phyloP scores from a whole-genome alignment of 345 rosid species.

The Populus alba region DNA sequence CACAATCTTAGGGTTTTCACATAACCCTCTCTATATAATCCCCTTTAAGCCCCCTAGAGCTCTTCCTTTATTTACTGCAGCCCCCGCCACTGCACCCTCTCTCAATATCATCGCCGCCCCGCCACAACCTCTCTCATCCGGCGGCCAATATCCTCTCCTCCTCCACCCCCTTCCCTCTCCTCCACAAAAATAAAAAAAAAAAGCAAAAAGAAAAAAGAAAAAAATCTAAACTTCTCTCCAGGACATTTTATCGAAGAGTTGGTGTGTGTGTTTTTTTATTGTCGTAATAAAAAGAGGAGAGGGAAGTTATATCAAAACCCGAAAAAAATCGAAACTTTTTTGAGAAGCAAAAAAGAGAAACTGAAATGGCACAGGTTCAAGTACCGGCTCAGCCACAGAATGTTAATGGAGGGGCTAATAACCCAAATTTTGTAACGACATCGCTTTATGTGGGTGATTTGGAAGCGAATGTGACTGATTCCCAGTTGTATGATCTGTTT shows the following conservation, averaged over 20 bases:
- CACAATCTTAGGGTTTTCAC: conserved; percentile 28
- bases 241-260: conserved; percentile 16
- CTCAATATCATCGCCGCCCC: conserved; percentile 44
- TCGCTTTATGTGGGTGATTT: conserved; percentile 95
- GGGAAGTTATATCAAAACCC: conserved; percentile 44
- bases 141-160: conserved; percentile 59
- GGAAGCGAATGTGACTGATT: conserved; percentile 67
- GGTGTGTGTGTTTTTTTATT: conserved; percentile 11
- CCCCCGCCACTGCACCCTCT: background rate
- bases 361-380: conserved; percentile 68
- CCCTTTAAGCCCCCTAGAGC: background rate
- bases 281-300: conserved; percentile 64
- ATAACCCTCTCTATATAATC: background rate
- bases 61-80: conserved; percentile 11
- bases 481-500: conserved; percentile 82
- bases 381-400: conserved; percentile 52
- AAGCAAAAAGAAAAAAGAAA: conserved; percentile 9
- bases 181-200: conserved; percentile 19
- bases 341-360: background rate
- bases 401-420: conserved; percentile 39
- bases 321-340: conserved; percentile 4
- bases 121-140: conserved; percentile 28
- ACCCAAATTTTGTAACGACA: conserved; percentile 55
- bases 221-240: background rate
- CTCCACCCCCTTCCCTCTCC: conserved; percentile 19